These are phyloP conservation scores for Blastobotrys petasosporus DNA, from an alignment of 1,139 yeast genomes.

Conservation along the genomic window DNA sequence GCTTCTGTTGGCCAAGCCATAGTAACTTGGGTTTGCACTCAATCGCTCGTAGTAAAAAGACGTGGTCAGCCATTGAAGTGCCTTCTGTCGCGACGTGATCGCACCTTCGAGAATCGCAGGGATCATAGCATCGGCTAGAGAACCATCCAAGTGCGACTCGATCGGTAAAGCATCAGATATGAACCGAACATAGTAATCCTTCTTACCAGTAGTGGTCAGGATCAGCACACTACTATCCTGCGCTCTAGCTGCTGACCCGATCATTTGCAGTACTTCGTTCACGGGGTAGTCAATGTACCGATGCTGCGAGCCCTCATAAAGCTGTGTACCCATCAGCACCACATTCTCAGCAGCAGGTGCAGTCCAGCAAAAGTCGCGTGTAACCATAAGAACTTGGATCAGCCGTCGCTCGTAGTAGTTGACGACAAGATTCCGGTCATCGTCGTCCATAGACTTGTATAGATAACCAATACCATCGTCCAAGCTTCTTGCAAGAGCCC, in stretches of 20 bases:
- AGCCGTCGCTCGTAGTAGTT: constrained; percentile 46
- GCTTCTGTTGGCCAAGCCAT: constrained; percentile 63
- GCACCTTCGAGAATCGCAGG: constrained; percentile 64
- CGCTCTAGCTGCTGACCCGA: constrained; percentile 49
- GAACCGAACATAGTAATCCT: constrained; percentile 65
- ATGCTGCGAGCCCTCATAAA: constrained; percentile 68
- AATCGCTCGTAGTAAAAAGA: constrained; percentile 77
- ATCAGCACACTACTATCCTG: constrained; percentile 44
- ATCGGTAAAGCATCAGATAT: constrained; percentile 71
- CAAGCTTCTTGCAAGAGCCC: constrained; percentile 41
- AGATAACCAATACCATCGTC: constrained; percentile 63
- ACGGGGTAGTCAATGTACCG: constrained; percentile 64
- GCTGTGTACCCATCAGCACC: constrained; percentile 64
- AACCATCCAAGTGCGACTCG: constrained; percentile 63
- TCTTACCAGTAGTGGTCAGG: constrained; percentile 50
- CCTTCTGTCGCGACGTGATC: constrained; percentile 71
- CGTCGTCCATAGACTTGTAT: constrained; percentile 52
- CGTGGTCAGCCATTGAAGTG: constrained; percentile 85
- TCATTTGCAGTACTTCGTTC: constrained; percentile 63
- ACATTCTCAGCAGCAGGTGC: constrained; percentile 51
- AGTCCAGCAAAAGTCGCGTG: constrained; percentile 49
- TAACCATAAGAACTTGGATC: constrained; percentile 50
- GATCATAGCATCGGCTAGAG: constrained; percentile 60
- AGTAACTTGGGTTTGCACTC: constrained; percentile 79
- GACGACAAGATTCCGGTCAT: constrained; percentile 52